Percentiles rank a stretch among this genome's conserved stretches.
Conservation (phyloP, 2,329 filamentous ascomycete species). For the Arthrobotrys entomopaga region DNA sequence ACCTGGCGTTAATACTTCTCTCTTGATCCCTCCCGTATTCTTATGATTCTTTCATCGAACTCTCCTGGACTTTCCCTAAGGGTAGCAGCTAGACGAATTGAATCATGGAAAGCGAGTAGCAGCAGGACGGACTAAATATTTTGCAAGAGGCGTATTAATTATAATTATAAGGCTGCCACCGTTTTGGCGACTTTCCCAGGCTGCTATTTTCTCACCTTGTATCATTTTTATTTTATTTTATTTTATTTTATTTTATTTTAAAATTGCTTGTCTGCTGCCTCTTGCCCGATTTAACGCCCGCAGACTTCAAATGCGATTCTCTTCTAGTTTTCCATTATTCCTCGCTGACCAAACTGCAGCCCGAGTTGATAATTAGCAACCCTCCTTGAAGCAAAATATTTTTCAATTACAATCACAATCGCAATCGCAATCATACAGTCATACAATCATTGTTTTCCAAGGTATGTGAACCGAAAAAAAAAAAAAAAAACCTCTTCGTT, state of each 20-base stretch:
- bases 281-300: not conserved
- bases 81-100: constrained; percentile 13
- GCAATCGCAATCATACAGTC: no score
- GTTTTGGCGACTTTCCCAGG: not conserved
- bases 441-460: no score
- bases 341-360: no score
- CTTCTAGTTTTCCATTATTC: no score
- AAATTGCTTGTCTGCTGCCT: constrained; percentile 13
- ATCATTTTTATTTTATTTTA: constrained; percentile 1
- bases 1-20: constrained; percentile 3
- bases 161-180: constrained; percentile 24
- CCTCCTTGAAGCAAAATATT: no score
- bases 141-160: not conserved
- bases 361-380: no score
- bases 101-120: not conserved
- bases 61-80: constrained; percentile 51
- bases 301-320: no score
- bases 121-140: not conserved
- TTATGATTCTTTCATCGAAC: constrained; percentile 3
- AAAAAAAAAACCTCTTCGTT: no score
- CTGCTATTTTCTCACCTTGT: not conserved
- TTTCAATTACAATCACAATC: no score
- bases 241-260: not conserved
- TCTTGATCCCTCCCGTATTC: not conserved
- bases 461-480: no score